Evolutionary conservation across 1,284 basidiomycete species (phyloP), one percentile per base, ranked within the genome.

Genomic region (Ustilago loliicola): DNA sequence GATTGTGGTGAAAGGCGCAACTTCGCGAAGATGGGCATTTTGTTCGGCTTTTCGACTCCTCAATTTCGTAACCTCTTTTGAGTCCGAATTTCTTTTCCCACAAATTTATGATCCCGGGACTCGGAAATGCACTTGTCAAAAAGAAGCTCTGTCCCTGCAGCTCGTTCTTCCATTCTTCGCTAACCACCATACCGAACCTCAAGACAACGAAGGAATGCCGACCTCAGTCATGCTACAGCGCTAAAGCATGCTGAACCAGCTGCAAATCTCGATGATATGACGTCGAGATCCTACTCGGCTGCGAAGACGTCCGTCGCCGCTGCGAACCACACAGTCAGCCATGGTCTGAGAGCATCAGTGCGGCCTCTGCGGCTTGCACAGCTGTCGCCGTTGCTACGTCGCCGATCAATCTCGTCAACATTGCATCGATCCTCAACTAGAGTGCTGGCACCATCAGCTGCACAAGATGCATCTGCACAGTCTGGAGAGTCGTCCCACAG

Each of bases 201-300:
- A 8, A 21, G 8, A 21, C 25, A 10, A 27, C 48, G 7, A 50
- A 29, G 27, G 25, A 27, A 27, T 8, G 25, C 23, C n/a, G 17
- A 15, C 48, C 4, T 19, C 25, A 6, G n/a, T 21, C n/a, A 59
- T 66, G 34, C 23, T 25, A 2, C n/a, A n/a, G 2, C 48, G 19
- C 15, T 54, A 51, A 32, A 17, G 10, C 17, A 42, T 19, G 45
- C 3, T 23, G 15, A 15, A 17, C 23, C 51, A 34, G 3, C 53
- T 36, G 23, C 36, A 13, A 27, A 15, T 29, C 1, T 9, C 25
- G 8, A 6, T 29, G 34, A 34, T 13, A 65, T 67, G 65, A 65
- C 48, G 50, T 51, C 57, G 42, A 56, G 45, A 34, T 57, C 45
- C 21, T 29, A 30, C 19, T 9, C 61, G 15, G 52, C 61, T 17